Evolutionary conservation across 495 filamentous ascomycete species (phyloP).

Genomic region (Schizothecium vesticola): DNA sequence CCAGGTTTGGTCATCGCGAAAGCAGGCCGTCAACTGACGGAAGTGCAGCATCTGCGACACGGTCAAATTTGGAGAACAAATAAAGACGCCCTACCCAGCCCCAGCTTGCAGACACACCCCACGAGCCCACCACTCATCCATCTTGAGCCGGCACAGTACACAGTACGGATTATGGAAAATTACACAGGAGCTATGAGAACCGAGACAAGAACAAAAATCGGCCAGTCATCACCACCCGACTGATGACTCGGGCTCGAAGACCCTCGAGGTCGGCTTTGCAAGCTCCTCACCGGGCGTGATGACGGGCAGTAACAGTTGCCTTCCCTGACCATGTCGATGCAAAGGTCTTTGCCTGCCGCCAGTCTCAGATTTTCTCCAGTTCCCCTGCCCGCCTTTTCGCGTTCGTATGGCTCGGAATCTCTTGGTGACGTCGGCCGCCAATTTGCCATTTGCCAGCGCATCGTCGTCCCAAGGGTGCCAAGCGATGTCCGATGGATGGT

Average conservation of each 20-base stretch:
- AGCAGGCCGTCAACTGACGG: not conserved
- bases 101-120: too few species aligned
- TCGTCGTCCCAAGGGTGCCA: not conserved
- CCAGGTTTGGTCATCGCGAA: not conserved
- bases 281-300: not conserved
- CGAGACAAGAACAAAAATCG: too few species aligned
- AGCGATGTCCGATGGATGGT: not conserved
- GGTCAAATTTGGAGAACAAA: not conserved
- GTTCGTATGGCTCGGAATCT: not conserved
- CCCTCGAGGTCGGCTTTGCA: too few species aligned
- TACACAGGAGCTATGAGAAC: too few species aligned
- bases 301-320: not conserved
- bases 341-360: not conserved
- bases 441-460: not conserved
- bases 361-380: not conserved
- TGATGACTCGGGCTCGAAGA: not conserved
- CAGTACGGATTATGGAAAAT: too few species aligned
- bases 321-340: not conserved
- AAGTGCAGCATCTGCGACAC: not conserved
- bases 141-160: too few species aligned
- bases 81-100: not conserved
- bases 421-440: not conserved
- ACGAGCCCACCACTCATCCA: not conserved
- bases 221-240: not conserved
- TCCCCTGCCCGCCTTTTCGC: not conserved